Percentiles rank a stretch among this genome's conserved stretches.
phyloP scores from a whole-genome alignment of 2,329 filamentous ascomycete genomes.

The Corynespora cassiicola region DNA sequence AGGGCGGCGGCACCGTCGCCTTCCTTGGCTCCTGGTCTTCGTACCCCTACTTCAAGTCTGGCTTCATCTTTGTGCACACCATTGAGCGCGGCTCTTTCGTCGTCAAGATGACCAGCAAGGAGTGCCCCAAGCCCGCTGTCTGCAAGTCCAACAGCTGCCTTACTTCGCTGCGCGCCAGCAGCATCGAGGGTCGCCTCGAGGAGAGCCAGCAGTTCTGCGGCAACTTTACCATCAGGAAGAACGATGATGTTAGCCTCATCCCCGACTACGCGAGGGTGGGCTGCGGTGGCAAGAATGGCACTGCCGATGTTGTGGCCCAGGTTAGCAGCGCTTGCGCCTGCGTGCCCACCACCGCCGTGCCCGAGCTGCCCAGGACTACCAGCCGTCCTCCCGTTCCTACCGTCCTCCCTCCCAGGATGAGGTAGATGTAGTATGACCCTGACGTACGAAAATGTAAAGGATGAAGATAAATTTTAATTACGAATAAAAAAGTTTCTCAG shows the following conservation, averaged over 20 bases:
- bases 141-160: slow-evolving; percentile 26
- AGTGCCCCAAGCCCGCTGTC: slow-evolving; percentile 26
- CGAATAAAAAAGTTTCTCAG: too few species aligned
- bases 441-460: too few species aligned
- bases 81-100: slow-evolving; percentile 44
- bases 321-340: slow-evolving; percentile 33
- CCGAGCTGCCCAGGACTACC: slow-evolving; percentile 29
- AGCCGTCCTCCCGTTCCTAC: slow-evolving; percentile 30
- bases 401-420: slow-evolving; percentile 27
- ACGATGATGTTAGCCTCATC: slow-evolving; percentile 18
- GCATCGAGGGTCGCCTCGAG: slow-evolving; percentile 23
- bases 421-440: too few species aligned
- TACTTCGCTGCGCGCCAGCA: slow-evolving; percentile 24
- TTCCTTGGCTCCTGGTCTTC: slow-evolving; percentile 50
- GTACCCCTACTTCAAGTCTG: slow-evolving; percentile 42
- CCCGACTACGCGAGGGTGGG: slow-evolving; percentile 24
- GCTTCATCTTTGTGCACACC: slow-evolving; percentile 43
- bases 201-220: slow-evolving; percentile 24
- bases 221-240: slow-evolving; percentile 21
- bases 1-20: slow-evolving; percentile 41
- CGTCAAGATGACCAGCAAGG: slow-evolving; percentile 34
- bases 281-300: slow-evolving; percentile 19
- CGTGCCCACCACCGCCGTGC: slow-evolving; percentile 27
- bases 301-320: slow-evolving; percentile 21
- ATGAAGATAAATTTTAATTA: too few species aligned